Base-by-base conservation (phyloP, 2,329 filamentous ascomycete species). In the Seiridium unicorne region DNA sequence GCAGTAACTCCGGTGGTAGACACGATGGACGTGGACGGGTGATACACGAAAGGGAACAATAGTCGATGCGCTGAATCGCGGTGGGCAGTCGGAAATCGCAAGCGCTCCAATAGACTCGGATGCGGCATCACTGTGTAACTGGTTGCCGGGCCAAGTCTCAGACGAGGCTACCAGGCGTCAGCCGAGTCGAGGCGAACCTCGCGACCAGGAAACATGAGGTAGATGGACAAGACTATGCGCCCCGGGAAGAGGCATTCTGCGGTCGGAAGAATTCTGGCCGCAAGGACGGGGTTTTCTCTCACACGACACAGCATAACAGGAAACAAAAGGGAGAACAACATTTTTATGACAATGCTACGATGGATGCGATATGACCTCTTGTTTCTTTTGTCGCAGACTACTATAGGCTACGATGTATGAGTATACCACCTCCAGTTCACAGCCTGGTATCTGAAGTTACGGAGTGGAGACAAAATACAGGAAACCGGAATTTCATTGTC, bases 1-100 rank as follows among this genome's bases (percentile, higher is more conserved):
- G 73, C 73, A 7, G 72, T 73, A 10, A 74, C 71, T 60, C 72
- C 72, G 32, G 67, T 72, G 51, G 65, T 70, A 56, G 70, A 73
- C 40, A 70, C 69, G 48, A 74, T 75, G 73, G 72, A 74, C 9
- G 67, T 73, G 54, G 73, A 74, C 60, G 70, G 66, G 65, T 72
- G 60, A 67, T 59, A 57, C 47, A 13, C 36, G 35, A 18, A 36
- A 56, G 18, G 51, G n/a, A n/a, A 44, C 11, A 32, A 8, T 34
- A 55, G 51, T 18, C 8, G 32, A 36, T 53, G 38, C 49, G 13
- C 38, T 18, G 32, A 51, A 13, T 35, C 26, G 7, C 26, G 18
- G 18, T 26, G 18, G 18, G 18, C 18, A 26, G 18, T 49, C 11
- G 26, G 47, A 49, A 26, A 32, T 32, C 47, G 47, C 7, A 49